Evolutionary conservation across 345 rosid genomes (phyloP), one percentile per base, ranked within the genome.

Genomic region (Anacardium occidentale): DNA sequence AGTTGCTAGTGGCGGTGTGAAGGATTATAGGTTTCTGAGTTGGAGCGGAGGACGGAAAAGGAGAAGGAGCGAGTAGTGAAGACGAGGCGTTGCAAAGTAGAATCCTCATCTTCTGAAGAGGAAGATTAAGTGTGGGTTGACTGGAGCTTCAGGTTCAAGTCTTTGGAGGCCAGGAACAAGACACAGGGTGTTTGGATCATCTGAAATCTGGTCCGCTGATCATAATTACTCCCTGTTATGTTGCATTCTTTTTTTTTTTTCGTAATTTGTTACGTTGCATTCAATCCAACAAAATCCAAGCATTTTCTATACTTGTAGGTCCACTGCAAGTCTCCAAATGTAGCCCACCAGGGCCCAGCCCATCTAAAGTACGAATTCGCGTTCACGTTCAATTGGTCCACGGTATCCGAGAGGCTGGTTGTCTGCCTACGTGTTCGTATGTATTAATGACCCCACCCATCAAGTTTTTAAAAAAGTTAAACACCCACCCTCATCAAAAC

Each of bases 31-130:
- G 37, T 40, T 62, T 77, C 47, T 56, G 77, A 13, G 68, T 22
- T 40, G 69, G 72, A 25, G 72, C 54, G n/a, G 73, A 60, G 29
- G 83, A 65, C 51, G 63, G 53, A 58, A 76, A 72, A 45, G 73
- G 53, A 58, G 77, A 72, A 45, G 73, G 72, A 21, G 78, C 24
- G 67, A 64, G 76, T 4, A 59, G 64, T 73, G 85, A 52, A 51
- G 79, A 52, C n/a, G 82, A 68, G 61, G 78, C 47, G 77, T 65
- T 70, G 86, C 79, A 86, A 80, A 80, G 85, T 3, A 76, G 69
- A 71, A 79, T 75, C 72, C 81, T 83, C 93, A 84, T 89, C 86
- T 74, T 79, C 18, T 44, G 45, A 0, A 7, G 42, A 37, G 5
- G 42, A 14, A 34, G 57, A 14, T 9, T 25, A 52, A 10, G 13